These are phyloP conservation scores for Leptoxyphium fumago DNA, from an alignment of 2,329 filamentous ascomycete genomes.

Conservation along the genomic window DNA sequence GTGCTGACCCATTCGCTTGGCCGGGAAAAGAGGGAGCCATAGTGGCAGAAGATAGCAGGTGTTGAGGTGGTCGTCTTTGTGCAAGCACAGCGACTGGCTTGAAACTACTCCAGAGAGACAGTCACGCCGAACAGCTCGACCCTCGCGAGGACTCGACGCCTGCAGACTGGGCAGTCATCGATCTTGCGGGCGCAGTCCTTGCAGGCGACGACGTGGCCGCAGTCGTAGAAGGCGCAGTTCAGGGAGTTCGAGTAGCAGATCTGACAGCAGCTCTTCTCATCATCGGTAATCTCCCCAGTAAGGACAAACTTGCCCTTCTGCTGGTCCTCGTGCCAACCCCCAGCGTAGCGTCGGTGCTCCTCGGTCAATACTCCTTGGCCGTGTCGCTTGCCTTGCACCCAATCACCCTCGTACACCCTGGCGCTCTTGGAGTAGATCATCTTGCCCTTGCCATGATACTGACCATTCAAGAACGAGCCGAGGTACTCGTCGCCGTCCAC, in stretches of 20 bases:
- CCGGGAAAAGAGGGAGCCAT: too few relatives aligned
- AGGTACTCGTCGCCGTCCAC: conserved; percentile 41
- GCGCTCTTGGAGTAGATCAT: conserved; percentile 48
- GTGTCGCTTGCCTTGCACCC: conserved; percentile 49
- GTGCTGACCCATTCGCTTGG: too few relatives aligned
- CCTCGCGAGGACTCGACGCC: conserved; percentile 40
- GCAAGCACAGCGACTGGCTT: too few relatives aligned
- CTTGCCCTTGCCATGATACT: conserved; percentile 40
- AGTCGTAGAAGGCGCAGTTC: conserved; percentile 47
- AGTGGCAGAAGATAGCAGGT: too few relatives aligned
- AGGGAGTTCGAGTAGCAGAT: conserved; percentile 49
- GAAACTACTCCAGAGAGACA: not conserved
- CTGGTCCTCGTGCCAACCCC: conserved; percentile 46
- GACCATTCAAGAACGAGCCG: conserved; percentile 38
- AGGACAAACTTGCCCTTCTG: conserved; percentile 47
- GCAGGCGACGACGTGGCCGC: conserved; percentile 48
- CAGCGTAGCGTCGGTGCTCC: conserved; percentile 42
- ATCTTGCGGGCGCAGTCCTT: conserved; percentile 44
- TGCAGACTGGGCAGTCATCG: conserved; percentile 46
- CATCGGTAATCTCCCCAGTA: conserved; percentile 46
- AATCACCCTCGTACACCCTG: conserved; percentile 43
- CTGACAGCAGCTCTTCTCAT: conserved; percentile 43
- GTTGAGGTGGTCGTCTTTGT: too few relatives aligned
- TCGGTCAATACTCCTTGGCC: conserved; percentile 44
- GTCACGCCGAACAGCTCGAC: conserved; percentile 38